These are phyloP conservation scores for Hericium alpestre DNA, from an alignment of 768 basidiomycete genomes.

Conservation along the genomic window DNA sequence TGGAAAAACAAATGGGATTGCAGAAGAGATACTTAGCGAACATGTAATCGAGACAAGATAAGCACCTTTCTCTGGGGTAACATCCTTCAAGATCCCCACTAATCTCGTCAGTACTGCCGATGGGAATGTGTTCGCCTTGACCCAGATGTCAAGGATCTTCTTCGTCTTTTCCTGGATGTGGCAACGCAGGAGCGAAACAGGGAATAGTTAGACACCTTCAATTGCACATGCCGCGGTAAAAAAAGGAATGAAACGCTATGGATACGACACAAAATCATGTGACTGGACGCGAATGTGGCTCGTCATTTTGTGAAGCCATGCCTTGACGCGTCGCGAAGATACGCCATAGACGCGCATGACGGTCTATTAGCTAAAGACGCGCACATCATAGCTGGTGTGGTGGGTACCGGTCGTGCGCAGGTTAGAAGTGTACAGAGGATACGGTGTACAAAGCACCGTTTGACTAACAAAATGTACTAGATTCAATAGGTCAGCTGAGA, in stretches of 20 bases:
- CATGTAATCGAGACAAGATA: constrained; percentile 52
- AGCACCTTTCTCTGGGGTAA: constrained; percentile 62
- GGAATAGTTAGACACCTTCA: constrained; percentile 25
- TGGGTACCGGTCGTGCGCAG: constrained; percentile 1
- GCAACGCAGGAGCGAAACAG: constrained; percentile 18
- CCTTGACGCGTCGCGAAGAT: neutral
- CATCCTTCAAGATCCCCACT: constrained; percentile 54
- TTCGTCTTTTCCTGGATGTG: constrained; percentile 82
- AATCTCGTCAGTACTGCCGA: constrained; percentile 62
- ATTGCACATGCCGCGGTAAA: constrained; percentile 22
- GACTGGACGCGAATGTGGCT: constrained; percentile 18
- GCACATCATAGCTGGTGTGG: neutral
- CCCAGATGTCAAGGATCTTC: constrained; percentile 98
- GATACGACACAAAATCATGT: constrained; percentile 16
- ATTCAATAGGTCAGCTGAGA: constrained; percentile 18
- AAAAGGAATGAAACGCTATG: constrained; percentile 18
- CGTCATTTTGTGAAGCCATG: constrained; percentile 6
- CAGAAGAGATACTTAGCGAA: constrained; percentile 77
- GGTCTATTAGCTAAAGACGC: neutral
- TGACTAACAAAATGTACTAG: neutral
- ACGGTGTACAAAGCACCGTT: neutral
- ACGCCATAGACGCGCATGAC: neutral
- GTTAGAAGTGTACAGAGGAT: constrained; percentile 2
- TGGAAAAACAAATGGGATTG: constrained; percentile 54
- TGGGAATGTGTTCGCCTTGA: constrained; percentile 84